phyloP scores from a whole-genome alignment of 2,329 filamentous ascomycete species.

The Parastagonospora nodorum region DNA sequence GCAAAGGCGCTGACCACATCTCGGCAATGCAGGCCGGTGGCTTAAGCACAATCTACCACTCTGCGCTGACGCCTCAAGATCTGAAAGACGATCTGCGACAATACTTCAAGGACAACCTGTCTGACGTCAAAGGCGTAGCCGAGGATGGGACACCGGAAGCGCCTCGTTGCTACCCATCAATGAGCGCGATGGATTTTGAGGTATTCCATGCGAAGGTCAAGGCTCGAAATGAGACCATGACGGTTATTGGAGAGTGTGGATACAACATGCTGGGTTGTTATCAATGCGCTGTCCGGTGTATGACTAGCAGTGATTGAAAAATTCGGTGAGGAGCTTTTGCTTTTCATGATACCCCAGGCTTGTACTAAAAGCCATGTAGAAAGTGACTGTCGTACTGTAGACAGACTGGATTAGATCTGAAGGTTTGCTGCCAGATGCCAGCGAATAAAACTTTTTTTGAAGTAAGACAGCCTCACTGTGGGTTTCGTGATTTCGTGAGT shows the following conservation, averaged over 20 bases:
- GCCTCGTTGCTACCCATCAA: background rate
- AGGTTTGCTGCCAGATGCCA: too few relatives aligned
- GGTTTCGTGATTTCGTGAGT: too few relatives aligned
- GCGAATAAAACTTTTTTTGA: too few relatives aligned
- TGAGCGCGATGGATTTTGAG: background rate
- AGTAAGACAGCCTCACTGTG: too few relatives aligned
- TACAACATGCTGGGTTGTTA: too few relatives aligned
- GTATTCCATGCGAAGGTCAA: background rate
- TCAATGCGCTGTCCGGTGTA: too few relatives aligned
- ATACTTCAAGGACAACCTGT: constrained; percentile 4
- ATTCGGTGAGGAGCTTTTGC: too few relatives aligned
- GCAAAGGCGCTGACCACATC: constrained; percentile 16
- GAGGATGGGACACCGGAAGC: background rate
- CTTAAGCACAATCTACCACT: constrained; percentile 20
- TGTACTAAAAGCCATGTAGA: too few relatives aligned
- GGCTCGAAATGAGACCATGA: background rate
- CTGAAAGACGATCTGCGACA: constrained; percentile 7
- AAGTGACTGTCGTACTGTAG: too few relatives aligned
- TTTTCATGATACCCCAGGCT: too few relatives aligned
- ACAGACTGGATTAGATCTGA: too few relatives aligned
- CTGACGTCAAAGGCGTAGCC: background rate
- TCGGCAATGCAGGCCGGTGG: constrained; percentile 16
- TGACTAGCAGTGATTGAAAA: too few relatives aligned
- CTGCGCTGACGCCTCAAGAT: background rate
- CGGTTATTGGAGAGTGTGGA: background rate